Percentiles rank a stretch among this genome's conserved stretches.
phyloP scores from a whole-genome alignment of 257 asterid species.

The Catharanthus roseus region DNA sequence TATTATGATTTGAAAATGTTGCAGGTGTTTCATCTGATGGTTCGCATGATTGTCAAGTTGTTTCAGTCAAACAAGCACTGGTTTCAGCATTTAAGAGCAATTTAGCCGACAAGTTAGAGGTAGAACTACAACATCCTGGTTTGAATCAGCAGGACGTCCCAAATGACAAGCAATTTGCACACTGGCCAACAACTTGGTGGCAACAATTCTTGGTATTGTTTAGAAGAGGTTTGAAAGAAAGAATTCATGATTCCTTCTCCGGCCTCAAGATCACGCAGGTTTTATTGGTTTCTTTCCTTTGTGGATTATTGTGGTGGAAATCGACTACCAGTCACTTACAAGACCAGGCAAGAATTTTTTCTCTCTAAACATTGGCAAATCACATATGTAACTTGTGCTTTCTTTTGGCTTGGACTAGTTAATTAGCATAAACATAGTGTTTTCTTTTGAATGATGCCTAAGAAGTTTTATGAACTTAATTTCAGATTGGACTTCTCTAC shows the following conservation, averaged over 20 bases:
- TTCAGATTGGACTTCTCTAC: slow-evolving; percentile 69
- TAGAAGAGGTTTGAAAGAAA: slow-evolving; percentile 63
- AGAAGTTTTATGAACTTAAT: background rate
- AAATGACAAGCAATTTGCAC: slow-evolving; percentile 20
- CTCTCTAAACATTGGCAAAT: background rate
- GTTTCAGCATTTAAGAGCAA: slow-evolving; percentile 39
- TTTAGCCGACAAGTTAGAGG: slow-evolving; percentile 29
- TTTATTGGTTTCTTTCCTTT: slow-evolving; percentile 36
- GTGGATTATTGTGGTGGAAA: slow-evolving; percentile 76
- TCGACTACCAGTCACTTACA: slow-evolving; percentile 48
- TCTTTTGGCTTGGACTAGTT: background rate
- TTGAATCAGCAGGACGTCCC: background rate
- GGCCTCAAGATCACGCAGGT: slow-evolving; percentile 50
- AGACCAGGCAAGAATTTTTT: slow-evolving; percentile 55
- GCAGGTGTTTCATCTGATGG: slow-evolving; percentile 52
- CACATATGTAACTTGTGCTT: background rate
- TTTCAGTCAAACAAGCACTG: slow-evolving; percentile 38
- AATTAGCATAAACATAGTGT: background rate
- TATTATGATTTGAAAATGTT: background rate
- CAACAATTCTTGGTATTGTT: slow-evolving; percentile 56
- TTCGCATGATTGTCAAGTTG: slow-evolving; percentile 37
- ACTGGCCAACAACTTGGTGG: slow-evolving; percentile 76
- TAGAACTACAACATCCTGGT: slow-evolving; percentile 27
- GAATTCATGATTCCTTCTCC: slow-evolving; percentile 69
- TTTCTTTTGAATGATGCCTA: too few species aligned